Conservation (phyloP, 2,329 filamentous ascomycete species). For the Cylindrodendrum hubeiense region DNA sequence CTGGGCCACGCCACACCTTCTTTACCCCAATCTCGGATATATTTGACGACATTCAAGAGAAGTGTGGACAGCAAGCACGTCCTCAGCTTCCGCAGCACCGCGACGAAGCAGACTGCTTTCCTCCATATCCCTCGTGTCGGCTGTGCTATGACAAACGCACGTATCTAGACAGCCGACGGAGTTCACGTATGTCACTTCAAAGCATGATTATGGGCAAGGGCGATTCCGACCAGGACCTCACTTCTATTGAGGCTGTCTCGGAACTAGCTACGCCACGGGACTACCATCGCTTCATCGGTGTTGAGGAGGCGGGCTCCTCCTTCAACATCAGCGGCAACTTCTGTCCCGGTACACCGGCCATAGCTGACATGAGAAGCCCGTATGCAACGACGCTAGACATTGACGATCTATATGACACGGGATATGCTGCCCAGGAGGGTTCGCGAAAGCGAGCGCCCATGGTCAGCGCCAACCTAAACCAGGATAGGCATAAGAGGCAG, state of each 20-base stretch:
- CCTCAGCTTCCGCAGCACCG: constrained; percentile 56
- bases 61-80: constrained; percentile 53
- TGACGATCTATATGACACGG: constrained; percentile 47
- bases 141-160: constrained; percentile 56
- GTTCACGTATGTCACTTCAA: constrained; percentile 55
- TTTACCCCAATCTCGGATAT: constrained; percentile 60
- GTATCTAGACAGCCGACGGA: constrained; percentile 57
- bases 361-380: constrained; percentile 52
- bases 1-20: constrained; percentile 55
- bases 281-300: constrained; percentile 48
- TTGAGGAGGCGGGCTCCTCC: constrained; percentile 51
- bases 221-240: constrained; percentile 54
- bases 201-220: constrained; percentile 56
- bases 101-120: constrained; percentile 55
- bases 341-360: constrained; percentile 46
- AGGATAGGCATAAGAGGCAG: constrained; percentile 37
- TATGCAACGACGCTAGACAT: constrained; percentile 53
- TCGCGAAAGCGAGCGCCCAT: constrained; percentile 31
- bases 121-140: constrained; percentile 55
- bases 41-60: constrained; percentile 60
- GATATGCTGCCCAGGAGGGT: constrained; percentile 26
- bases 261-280: constrained; percentile 58
- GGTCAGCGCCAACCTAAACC: background rate
- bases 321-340: constrained; percentile 45
- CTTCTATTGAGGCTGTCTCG: constrained; percentile 53